Conservation (phyloP, 768 basidiomycete genomes). For the Phlegmacium glaucopus region DNA sequence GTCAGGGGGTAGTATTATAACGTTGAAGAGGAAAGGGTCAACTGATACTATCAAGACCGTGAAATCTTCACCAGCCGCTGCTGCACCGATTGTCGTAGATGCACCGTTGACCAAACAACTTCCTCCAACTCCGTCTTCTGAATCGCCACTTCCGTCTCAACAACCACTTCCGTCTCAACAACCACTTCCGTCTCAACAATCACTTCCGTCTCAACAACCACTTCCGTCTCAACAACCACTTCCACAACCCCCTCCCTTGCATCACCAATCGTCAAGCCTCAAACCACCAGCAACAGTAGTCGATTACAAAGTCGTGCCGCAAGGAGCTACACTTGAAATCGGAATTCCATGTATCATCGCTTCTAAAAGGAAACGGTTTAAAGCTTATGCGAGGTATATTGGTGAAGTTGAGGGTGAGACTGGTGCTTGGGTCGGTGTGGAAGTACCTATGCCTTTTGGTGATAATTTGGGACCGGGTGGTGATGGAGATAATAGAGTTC, state of each 20-base stretch:
- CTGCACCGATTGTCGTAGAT: neutral
- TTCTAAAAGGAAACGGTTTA: constrained; percentile 78
- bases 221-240: constrained; percentile 1
- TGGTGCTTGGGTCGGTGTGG: constrained; percentile 90
- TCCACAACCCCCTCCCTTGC: neutral
- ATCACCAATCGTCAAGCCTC: constrained; percentile 3
- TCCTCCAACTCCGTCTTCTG: too few relatives aligned
- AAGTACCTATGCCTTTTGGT: constrained; percentile 62
- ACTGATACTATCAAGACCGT: constrained; percentile 42
- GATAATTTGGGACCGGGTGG: constrained; percentile 27
- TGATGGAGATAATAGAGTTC: constrained; percentile 7
- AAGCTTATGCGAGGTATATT: constrained; percentile 85
- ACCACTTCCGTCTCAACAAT: neutral
- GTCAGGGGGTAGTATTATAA: constrained; percentile 40
- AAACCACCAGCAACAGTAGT: constrained; percentile 13
- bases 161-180: neutral
- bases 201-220: constrained; percentile 3
- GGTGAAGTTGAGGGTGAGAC: constrained; percentile 79
- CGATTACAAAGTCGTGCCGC: constrained; percentile 25
- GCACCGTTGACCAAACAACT: too few relatives aligned
- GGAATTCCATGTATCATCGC: constrained; percentile 91
- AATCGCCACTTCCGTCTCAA: neutral
- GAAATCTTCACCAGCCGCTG: constrained; percentile 9
- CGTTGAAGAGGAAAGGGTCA: constrained; percentile 38
- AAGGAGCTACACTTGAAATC: constrained; percentile 75